Base-by-base conservation (phyloP, 2,329 filamentous ascomycete species). In the Samsoniella hepiali region DNA sequence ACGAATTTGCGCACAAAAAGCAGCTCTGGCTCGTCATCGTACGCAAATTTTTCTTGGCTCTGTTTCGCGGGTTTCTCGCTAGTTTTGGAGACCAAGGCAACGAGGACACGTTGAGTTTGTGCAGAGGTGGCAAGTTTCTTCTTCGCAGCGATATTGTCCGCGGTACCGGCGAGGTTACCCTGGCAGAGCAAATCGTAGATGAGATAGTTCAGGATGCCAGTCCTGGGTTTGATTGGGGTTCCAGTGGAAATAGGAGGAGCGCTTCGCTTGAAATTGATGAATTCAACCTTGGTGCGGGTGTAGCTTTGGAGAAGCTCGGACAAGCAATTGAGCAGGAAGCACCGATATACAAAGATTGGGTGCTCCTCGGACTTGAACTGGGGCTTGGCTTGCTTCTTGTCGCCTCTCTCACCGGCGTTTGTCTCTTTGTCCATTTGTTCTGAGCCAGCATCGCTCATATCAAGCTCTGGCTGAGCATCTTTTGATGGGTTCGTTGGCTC, bases 231-330 rank as follows among this genome's bases (percentile, higher is more conserved):
- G 17, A 96, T 93, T 5, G 95, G 95, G 1, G 95, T 98, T 61
- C 87, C 88, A 11, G 89, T 89, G 69, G 91, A 89, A 51, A 92
- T 84, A 54, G 94, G 91, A 61, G 93, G 91, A 7, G 91, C 89
- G 72, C 93, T 97, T 65, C 94, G 89, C 68, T 96, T 98, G 79
- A 97, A 99, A 75, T 97, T 98, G 80, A 99, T 97, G 73, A 99
- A 98, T 73, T 99, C 96, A 50, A 99, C 87, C 81, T 99, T 99
- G 9, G 93, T 91, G 61, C 93, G 88, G 69, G 93, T 97, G 78
- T 98, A 99, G 71, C 90, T 96, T 63, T 91, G 88, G 15, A 99
- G 81, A 15, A 99, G 84, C 75, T 99, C 95, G 0, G 92, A 89
- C 45, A 99, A 80, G 71, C 93, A 97, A 72, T 95, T 93, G 38